Evolutionary conservation across 2,329 filamentous ascomycete genomes (phyloP).

Genomic region (Periglandula ipomoeae): DNA sequence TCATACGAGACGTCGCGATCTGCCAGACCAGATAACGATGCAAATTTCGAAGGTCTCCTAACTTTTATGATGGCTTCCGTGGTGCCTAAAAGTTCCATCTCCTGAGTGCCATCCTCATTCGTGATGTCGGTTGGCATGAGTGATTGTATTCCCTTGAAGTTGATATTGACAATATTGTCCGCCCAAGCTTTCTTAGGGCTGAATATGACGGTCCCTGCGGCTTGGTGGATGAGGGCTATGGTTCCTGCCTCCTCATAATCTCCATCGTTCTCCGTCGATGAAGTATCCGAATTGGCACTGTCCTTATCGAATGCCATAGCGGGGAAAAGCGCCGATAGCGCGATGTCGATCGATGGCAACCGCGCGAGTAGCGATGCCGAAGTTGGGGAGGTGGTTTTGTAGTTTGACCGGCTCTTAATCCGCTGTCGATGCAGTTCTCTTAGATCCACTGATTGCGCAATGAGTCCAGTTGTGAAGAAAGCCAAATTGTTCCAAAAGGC

Average conservation of each 20-base stretch:
- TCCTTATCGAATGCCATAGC: constrained; percentile 21
- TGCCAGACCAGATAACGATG: constrained; percentile 42
- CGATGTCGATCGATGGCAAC: constrained; percentile 39
- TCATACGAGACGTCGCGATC: constrained; percentile 57
- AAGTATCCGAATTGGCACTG: constrained; percentile 9
- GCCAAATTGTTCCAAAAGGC: constrained; percentile 44
- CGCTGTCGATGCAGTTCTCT: constrained; percentile 36
- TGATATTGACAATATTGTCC: constrained; percentile 47
- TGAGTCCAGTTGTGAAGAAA: constrained; percentile 39
- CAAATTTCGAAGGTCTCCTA: constrained; percentile 43
- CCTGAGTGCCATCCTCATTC: constrained; percentile 7
- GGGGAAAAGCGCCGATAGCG: constrained; percentile 37
- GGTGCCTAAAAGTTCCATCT: constrained; percentile 25
- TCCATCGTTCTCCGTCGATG: constrained; percentile 4
- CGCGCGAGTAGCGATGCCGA: constrained; percentile 31
- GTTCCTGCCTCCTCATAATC: constrained; percentile 12
- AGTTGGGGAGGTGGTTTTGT: constrained; percentile 24
- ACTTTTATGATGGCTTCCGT: constrained; percentile 48
- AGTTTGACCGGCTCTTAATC: constrained; percentile 29
- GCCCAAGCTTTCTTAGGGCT: constrained; percentile 41
- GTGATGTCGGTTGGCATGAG: constrained; percentile 8
- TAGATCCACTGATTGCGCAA: constrained; percentile 40
- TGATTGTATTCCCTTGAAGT: constrained; percentile 39
- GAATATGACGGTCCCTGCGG: constrained; percentile 11
- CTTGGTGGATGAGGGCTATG: constrained; percentile 15